Conservation (phyloP, 2,329 filamentous ascomycete genomes). For the Parastagonospora nodorum region DNA sequence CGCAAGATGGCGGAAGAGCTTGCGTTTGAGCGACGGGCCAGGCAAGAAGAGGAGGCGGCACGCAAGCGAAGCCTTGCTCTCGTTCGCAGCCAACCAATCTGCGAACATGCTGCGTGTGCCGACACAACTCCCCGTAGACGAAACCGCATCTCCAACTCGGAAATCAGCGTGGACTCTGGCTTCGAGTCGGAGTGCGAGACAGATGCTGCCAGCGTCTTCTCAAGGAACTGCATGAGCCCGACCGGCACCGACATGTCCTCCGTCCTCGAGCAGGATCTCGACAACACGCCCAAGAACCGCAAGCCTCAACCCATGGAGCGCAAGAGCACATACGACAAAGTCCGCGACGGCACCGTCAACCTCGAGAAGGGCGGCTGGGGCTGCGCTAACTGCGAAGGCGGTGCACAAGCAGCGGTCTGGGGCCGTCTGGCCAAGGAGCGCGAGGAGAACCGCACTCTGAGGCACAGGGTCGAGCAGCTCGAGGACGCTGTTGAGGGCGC, state of each 20-base stretch:
- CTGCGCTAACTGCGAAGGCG: slow-evolving; percentile 44
- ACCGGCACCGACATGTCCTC: slow-evolving; percentile 42
- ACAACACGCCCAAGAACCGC: slow-evolving; percentile 34
- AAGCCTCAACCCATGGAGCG: slow-evolving; percentile 38
- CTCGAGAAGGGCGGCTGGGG: slow-evolving; percentile 34
- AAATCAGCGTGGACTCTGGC: slow-evolving; percentile 58
- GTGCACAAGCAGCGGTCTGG: slow-evolving; percentile 56
- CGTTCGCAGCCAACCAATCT: slow-evolving; percentile 24
- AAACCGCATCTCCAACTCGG: slow-evolving; percentile 43
- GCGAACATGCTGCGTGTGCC: slow-evolving; percentile 23
- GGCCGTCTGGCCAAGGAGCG: slow-evolving; percentile 55
- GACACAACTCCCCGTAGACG: slow-evolving; percentile 25
- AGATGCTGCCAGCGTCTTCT: slow-evolving; percentile 49
- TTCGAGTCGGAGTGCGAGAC: slow-evolving; percentile 64
- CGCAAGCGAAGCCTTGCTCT: slow-evolving; percentile 38
- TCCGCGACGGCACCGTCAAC: slow-evolving; percentile 47
- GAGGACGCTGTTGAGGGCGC: slow-evolving; percentile 62
- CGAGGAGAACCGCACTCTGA: slow-evolving; percentile 61
- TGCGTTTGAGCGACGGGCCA: slow-evolving; percentile 37
- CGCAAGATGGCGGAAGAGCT: slow-evolving; percentile 40
- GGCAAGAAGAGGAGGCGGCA: slow-evolving; percentile 43
- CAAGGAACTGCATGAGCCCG: slow-evolving; percentile 46
- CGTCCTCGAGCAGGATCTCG: slow-evolving; percentile 37
- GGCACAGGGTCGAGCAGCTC: slow-evolving; percentile 58
- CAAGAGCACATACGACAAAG: slow-evolving; percentile 45